A percentile compares a stretch with the other conserved stretches of the same genome.
phyloP scores from a whole-genome alignment of 768 basidiomycete species.

The Boletus huronensis region DNA sequence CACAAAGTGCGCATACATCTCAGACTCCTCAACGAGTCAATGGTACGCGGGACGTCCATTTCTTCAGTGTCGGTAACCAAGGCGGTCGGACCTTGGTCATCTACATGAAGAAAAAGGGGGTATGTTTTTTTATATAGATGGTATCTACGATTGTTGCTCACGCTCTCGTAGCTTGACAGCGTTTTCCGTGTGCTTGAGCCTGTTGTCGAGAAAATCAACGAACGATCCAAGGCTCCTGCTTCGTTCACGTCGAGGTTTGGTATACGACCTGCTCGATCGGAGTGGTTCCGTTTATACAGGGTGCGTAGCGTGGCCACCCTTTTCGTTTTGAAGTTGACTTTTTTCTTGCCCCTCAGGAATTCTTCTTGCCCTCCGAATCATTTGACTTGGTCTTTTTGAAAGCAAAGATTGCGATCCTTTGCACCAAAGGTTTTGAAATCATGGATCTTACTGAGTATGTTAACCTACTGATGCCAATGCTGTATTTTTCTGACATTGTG shows the following conservation, averaged over 20 bases:
- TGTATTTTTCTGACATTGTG: neutral
- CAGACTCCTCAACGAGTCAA: constrained; percentile 89
- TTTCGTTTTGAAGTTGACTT: neutral
- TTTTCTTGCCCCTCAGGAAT: constrained; percentile 51
- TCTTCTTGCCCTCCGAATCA: constrained; percentile 89
- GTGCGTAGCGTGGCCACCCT: constrained; percentile 28
- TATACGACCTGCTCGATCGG: constrained; percentile 75
- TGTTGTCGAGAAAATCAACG: constrained; percentile 85
- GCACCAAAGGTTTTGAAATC: constrained; percentile 94
- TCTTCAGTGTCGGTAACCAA: constrained; percentile 90
- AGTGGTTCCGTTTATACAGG: constrained; percentile 94
- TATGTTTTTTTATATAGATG: constrained; percentile 27
- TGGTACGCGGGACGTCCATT: constrained; percentile 88
- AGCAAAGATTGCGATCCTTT: constrained; percentile 88
- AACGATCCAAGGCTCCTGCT: constrained; percentile 65
- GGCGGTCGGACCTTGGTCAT: constrained; percentile 86
- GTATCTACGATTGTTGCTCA: constrained; percentile 11
- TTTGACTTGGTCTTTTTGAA: constrained; percentile 91
- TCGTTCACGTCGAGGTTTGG: constrained; percentile 72
- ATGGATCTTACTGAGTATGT: constrained; percentile 92
- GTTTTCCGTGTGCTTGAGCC: constrained; percentile 98
- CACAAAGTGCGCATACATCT: constrained; percentile 58
- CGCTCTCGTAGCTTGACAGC: constrained; percentile 59
- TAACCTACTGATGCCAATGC: neutral
- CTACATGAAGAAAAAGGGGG: constrained; percentile 94